Conservation (phyloP, 257 asterid genomes). For the Plantago ovata region DNA sequence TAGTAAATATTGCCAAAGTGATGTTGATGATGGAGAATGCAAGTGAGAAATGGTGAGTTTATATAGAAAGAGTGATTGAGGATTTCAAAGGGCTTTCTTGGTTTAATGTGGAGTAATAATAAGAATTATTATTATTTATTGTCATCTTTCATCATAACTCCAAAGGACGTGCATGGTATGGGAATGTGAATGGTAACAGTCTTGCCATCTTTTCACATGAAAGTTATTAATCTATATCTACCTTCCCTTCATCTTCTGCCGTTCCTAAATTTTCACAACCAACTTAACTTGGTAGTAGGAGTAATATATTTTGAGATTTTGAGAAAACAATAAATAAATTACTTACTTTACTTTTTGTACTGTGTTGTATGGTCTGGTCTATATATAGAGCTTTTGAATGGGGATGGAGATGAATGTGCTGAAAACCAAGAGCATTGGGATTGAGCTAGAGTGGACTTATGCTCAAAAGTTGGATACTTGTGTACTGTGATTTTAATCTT, state of each 20-base stretch:
- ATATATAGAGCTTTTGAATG: not conserved
- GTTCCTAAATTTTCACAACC: too few relatives aligned
- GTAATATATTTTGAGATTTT: too few relatives aligned
- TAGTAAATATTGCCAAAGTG: not conserved
- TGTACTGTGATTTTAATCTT: too few relatives aligned
- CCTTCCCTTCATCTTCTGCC: too few relatives aligned
- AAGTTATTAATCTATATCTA: too few relatives aligned
- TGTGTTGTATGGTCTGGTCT: not conserved
- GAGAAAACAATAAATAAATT: too few relatives aligned
- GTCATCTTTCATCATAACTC: not conserved
- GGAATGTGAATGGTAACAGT: not conserved
- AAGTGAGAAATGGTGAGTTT: not conserved
- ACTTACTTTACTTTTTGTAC: too few relatives aligned
- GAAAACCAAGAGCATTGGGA: slow-evolving; percentile 13
- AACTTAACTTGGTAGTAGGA: too few relatives aligned
- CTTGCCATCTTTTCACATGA: too few relatives aligned
- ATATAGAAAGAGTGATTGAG: slow-evolving; percentile 16
- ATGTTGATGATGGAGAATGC: not conserved
- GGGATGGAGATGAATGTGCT: slow-evolving; percentile 15
- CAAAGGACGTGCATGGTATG: not conserved
- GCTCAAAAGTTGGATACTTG: slow-evolving; percentile 11
- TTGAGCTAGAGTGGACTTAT: not conserved
- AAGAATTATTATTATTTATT: too few relatives aligned
- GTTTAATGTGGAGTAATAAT: not conserved
- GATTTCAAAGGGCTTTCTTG: slow-evolving; percentile 15